phyloP scores from a whole-genome alignment of 352 stramenopile genomes.

The Thalassiosira ordinaria region DNA sequence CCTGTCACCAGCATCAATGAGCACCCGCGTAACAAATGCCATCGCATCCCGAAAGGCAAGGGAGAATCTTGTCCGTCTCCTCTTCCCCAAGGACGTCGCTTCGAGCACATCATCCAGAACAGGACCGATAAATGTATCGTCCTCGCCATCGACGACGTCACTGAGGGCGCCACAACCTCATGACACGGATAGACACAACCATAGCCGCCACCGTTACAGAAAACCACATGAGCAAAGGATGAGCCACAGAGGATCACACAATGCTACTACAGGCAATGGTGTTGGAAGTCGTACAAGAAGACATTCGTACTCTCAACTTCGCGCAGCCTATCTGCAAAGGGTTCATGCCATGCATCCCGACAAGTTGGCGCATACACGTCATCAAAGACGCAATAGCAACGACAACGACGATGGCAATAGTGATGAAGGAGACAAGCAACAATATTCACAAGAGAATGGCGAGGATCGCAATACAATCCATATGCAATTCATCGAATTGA shows the following conservation, averaged over 20 bases:
- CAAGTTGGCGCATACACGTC: slow-evolving; percentile 36
- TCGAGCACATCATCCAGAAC: neutral
- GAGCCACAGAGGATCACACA: no score
- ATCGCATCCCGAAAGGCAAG: slow-evolving; percentile 30
- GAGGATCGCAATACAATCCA: no score
- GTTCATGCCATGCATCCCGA: slow-evolving; percentile 77
- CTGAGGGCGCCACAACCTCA: neutral
- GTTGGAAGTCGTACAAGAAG: neutral
- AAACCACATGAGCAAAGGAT: neutral
- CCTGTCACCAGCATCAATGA: no score
- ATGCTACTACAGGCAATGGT: no score
- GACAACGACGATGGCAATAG: no score
- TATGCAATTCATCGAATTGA: slow-evolving; percentile 68
- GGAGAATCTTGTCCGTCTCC: slow-evolving; percentile 45
- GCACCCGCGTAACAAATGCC: slow-evolving; percentile 34
- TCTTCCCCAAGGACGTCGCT: slow-evolving; percentile 26
- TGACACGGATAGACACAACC: slow-evolving; percentile 4
- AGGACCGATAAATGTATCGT: no score
- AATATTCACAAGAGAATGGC: no score
- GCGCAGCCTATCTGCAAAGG: slow-evolving; percentile 62
- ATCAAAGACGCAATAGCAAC: no score
- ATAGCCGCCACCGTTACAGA: neutral
- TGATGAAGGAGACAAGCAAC: no score
- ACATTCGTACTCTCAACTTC: slow-evolving; percentile 62
- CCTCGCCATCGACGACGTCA: no score